A percentile compares a stretch with the other conserved stretches of the same genome.
These are phyloP conservation scores for Piper betle DNA, from an alignment of 164 flowering plant genomes.

Conservation along the genomic window DNA sequence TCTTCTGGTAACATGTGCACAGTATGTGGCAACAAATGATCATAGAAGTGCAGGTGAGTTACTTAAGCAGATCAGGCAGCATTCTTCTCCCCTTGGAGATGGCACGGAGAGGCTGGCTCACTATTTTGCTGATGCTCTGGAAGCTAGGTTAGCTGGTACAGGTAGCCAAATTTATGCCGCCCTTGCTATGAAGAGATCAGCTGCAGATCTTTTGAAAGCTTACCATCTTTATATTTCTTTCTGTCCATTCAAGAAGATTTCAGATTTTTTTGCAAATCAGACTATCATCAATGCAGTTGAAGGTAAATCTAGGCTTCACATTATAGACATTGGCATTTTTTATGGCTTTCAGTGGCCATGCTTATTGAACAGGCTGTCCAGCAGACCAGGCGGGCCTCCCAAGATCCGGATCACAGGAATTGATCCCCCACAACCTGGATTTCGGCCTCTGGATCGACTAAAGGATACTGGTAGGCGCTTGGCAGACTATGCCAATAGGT, in stretches of 20 bases:
- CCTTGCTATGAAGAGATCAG: constrained; percentile 35
- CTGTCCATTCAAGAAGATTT: constrained; percentile 58
- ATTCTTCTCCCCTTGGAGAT: constrained; percentile 75
- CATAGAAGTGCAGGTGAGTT: constrained; percentile 47
- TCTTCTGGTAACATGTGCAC: constrained; percentile 63
- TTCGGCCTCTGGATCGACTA: constrained; percentile 63
- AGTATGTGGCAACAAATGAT: constrained; percentile 75
- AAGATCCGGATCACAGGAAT: constrained; percentile 71
- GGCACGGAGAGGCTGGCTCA: constrained; percentile 40
- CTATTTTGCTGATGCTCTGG: too few relatives aligned
- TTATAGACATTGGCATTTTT: constrained; percentile 74
- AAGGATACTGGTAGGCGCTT: constrained; percentile 77
- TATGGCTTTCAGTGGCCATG: constrained; percentile 95
- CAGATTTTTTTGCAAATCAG: constrained; percentile 19
- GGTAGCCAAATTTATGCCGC: constrained; percentile 9
- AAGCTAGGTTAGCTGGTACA: too few relatives aligned
- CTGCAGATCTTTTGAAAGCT: constrained; percentile 64
- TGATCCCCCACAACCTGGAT: constrained; percentile 84
- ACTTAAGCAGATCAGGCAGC: constrained; percentile 60
- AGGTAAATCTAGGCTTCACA: constrained; percentile 40
- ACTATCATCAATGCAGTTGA: constrained; percentile 27
- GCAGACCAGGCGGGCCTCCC: constrained; percentile 61
- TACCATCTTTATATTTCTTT: constrained; percentile 52
- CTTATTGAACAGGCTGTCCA: constrained; percentile 43
- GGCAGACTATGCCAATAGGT: constrained; percentile 44